phyloP scores from a whole-genome alignment of 73 alveolate genomes.

The Paramecium biaurelia region DNA sequence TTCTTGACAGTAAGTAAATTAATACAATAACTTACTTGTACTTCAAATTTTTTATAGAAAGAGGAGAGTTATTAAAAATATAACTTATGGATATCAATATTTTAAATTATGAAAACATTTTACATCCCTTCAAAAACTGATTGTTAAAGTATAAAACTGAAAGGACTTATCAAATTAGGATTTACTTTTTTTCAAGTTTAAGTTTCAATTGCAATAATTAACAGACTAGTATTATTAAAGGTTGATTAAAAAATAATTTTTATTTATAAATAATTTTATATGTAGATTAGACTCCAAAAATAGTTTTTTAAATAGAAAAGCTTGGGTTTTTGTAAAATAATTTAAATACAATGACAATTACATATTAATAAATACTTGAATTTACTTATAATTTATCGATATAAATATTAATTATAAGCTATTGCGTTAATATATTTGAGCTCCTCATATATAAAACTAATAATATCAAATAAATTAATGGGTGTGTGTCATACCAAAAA shows the following conservation, averaged over 20 bases:
- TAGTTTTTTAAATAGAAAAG: not conserved
- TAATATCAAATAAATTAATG: not conserved
- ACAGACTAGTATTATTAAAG: not conserved
- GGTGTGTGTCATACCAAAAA: not conserved
- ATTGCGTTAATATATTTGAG: not conserved
- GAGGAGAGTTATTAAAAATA: not conserved
- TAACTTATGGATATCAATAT: not conserved
- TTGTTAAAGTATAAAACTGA: too few relatives aligned
- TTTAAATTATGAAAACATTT: too few relatives aligned
- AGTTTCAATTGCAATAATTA: not conserved
- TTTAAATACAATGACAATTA: not conserved
- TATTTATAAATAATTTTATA: not conserved
- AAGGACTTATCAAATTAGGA: too few relatives aligned
- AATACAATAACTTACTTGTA: not conserved
- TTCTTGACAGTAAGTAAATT: not conserved
- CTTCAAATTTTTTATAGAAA: too few relatives aligned
- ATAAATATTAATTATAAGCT: not conserved
- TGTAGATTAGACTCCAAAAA: not conserved
- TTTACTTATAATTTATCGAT: not conserved
- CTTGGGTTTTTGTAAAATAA: not conserved
- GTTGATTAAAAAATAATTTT: not conserved
- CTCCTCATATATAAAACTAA: not conserved
- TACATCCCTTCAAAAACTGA: too few relatives aligned
- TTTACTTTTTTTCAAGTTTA: not conserved
- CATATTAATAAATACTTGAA: not conserved